Conservation (phyloP, 1,284 basidiomycete species). For the Austroboletus niveus region DNA sequence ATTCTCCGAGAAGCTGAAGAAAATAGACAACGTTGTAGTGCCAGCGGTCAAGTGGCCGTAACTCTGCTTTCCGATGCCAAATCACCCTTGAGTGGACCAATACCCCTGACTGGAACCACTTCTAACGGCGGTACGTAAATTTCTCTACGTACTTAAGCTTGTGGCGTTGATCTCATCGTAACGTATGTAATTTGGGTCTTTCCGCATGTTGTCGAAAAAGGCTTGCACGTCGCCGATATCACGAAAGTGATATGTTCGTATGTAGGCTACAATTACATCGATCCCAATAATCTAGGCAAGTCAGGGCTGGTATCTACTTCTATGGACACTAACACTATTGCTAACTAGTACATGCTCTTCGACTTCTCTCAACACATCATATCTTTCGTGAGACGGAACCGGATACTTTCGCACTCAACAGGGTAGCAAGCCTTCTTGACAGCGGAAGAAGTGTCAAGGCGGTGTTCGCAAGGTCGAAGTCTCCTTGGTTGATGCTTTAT, state of each 20-base stretch:
- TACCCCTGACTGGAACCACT: neutral
- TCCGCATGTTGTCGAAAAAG: conserved; percentile 22
- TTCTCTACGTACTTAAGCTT: neutral
- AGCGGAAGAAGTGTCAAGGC: conserved; percentile 51
- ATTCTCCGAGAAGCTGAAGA: conserved; percentile 59
- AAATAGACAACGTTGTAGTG: conserved; percentile 1
- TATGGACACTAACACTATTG: neutral
- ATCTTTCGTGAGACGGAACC: conserved; percentile 61
- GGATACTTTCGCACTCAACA: conserved; percentile 66
- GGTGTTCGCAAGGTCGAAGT: conserved; percentile 32
- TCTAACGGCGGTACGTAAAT: conserved; percentile 9
- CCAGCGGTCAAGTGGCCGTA: neutral
- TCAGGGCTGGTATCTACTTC: neutral
- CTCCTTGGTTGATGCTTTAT: neutral
- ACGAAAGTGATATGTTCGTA: conserved; percentile 47
- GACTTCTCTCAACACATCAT: conserved; percentile 71
- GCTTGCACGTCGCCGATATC: conserved; percentile 57
- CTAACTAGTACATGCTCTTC: conserved; percentile 39
- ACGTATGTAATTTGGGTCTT: neutral
- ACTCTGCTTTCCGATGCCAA: neutral
- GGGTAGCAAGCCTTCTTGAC: conserved; percentile 64
- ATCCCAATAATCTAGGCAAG: conserved; percentile 22
- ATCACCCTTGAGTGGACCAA: neutral
- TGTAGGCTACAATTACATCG: conserved; percentile 16
- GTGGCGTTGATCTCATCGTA: neutral